phyloP scores from a whole-genome alignment of 1,284 basidiomycete genomes.

The Fereydounia khargensis region DNA sequence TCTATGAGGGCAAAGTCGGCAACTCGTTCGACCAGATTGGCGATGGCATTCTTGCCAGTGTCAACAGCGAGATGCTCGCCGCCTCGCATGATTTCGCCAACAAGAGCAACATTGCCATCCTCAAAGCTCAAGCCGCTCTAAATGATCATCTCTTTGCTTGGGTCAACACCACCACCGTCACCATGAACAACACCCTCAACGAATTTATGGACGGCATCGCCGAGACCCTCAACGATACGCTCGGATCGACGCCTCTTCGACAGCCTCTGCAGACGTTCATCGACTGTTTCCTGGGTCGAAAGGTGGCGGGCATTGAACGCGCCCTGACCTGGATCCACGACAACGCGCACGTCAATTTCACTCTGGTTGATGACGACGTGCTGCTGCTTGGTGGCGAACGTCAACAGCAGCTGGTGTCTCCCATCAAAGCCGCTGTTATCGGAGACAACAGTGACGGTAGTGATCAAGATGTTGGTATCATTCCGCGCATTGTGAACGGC shows the following conservation, averaged over 20 bases:
- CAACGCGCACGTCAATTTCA: conserved; percentile 76
- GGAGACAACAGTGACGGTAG: conserved; percentile 31
- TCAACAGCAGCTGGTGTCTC: conserved; percentile 67
- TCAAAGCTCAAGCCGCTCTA: conserved; percentile 69
- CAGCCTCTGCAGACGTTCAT: conserved; percentile 34
- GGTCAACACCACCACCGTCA: conserved; percentile 86
- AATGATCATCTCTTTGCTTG: conserved; percentile 77
- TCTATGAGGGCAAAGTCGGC: conserved; percentile 13
- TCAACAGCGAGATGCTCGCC: conserved; percentile 77
- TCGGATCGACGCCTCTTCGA: conserved; percentile 61
- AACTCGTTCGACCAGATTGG: conserved; percentile 66
- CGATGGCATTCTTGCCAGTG: conserved; percentile 68
- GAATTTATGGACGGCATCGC: conserved; percentile 61
- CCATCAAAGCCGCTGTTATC: conserved; percentile 12
- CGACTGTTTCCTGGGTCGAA: conserved; percentile 78
- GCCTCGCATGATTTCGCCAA: conserved; percentile 70
- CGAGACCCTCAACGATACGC: conserved; percentile 64
- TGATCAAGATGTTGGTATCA: conserved; percentile 66
- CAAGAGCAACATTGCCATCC: conserved; percentile 71
- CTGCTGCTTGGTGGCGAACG: conserved; percentile 71
- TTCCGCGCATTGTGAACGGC: conserved; percentile 70
- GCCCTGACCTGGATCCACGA: conserved; percentile 88
- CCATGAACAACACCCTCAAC: conserved; percentile 68
- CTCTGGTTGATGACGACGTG: conserved; percentile 69
- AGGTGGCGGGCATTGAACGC: conserved; percentile 79